Conservation (phyloP, 2,329 filamentous ascomycete species). For the Cladosporium cucumerinum region DNA sequence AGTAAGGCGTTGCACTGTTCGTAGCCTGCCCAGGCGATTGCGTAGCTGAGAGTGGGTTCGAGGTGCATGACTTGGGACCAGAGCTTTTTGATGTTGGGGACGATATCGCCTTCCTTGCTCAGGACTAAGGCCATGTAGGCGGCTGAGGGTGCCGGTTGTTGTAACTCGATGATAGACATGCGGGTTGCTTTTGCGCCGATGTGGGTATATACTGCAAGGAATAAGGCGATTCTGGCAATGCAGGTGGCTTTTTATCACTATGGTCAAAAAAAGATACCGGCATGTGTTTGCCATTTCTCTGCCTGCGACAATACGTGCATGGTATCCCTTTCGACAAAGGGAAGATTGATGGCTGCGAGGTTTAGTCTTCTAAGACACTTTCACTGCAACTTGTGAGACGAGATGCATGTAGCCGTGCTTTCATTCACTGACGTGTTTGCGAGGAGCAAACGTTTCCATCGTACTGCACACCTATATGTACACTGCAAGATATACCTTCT, state of each 20-base stretch:
- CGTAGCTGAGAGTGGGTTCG: conserved; percentile 5
- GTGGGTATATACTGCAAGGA: background rate
- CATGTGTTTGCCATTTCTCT: background rate
- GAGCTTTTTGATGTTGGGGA: background rate
- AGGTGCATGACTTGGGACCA: background rate
- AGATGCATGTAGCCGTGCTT: background rate
- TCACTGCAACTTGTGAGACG: background rate
- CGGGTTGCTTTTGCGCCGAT: background rate
- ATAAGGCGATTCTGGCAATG: background rate
- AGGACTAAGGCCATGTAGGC: conserved; percentile 5
- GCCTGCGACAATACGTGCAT: background rate
- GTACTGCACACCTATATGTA: background rate
- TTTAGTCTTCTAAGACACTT: background rate
- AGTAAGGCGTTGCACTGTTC: background rate
- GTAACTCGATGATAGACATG: background rate
- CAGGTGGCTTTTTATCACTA: background rate
- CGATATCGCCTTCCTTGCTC: background rate
- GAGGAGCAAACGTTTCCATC: background rate
- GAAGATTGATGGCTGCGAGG: background rate
- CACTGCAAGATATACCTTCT: background rate
- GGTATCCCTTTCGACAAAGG: background rate
- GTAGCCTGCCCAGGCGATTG: conserved; percentile 6
- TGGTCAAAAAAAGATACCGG: too few species aligned
- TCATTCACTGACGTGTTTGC: background rate
- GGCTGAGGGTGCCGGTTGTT: background rate